These are phyloP conservation scores for Baorangia bicolor DNA, from an alignment of 768 basidiomycete species.

Conservation along the genomic window DNA sequence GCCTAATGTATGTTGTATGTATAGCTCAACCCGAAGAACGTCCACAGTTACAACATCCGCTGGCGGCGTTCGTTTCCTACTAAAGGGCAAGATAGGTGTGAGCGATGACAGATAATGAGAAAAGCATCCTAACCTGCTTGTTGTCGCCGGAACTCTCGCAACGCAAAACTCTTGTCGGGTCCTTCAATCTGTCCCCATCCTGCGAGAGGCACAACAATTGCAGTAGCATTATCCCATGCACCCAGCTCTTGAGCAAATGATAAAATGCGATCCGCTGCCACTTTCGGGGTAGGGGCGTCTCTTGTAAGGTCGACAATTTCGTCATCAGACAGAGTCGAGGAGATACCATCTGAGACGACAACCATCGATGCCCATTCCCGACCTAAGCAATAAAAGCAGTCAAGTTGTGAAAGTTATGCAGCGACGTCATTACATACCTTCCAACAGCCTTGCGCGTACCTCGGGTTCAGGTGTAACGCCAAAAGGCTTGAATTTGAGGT, in stretches of 20 bases:
- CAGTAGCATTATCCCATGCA: slow-evolving; percentile 85
- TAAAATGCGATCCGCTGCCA: slow-evolving; percentile 81
- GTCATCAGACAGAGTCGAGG: slow-evolving; percentile 87
- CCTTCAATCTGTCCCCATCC: slow-evolving; percentile 88
- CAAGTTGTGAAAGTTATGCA: neutral
- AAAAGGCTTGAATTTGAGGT: slow-evolving; percentile 83
- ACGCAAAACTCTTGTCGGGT: slow-evolving; percentile 75
- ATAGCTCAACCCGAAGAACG: neutral
- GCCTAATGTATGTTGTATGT: neutral
- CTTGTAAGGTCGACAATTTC: slow-evolving; percentile 92
- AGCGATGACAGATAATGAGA: neutral
- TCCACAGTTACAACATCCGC: slow-evolving; percentile 50
- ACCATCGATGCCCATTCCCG: slow-evolving; percentile 83
- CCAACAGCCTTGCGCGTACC: slow-evolving; percentile 68
- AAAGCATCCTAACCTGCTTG: slow-evolving; percentile 51
- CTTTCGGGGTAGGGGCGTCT: slow-evolving; percentile 63
- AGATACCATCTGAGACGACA: slow-evolving; percentile 91
- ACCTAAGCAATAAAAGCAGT: slow-evolving; percentile 44
- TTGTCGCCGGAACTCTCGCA: slow-evolving; percentile 75
- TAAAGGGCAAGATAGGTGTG: slow-evolving; percentile 23
- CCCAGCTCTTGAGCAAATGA: slow-evolving; percentile 86
- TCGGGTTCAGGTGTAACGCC: slow-evolving; percentile 95
- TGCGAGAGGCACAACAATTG: slow-evolving; percentile 84
- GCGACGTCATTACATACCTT: slow-evolving; percentile 48
- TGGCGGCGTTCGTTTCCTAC: slow-evolving; percentile 63